Base-by-base conservation (phyloP, 106 monocot species). In the Posidonia australis region DNA sequence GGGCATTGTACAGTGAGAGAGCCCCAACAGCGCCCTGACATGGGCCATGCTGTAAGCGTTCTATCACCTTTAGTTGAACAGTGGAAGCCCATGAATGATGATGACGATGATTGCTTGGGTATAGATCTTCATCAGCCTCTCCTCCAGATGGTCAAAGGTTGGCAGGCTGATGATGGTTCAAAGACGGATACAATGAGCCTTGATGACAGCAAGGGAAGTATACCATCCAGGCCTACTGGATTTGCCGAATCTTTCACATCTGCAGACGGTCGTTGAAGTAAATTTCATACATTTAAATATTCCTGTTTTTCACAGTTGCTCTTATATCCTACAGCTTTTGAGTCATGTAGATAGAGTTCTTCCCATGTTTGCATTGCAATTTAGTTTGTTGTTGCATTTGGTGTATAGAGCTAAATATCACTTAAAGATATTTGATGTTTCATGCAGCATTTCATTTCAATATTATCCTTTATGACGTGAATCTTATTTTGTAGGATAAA, bases 171-270 rank as follows among this genome's bases (percentile, higher is more conserved):
- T 0, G 81, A 74, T 4, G 0, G 46, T 13, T 58, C 57, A 10
- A 25, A 19, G 10, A 31, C 23, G 10, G 46, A 9, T 14, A 27
- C 64, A 32, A 72, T 23, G 49, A 74, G 60, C 65, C 43, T 67
- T 18, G 77, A 74, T 22, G 72, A 77, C 63, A 81, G 78, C 17
- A 67, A 78, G 29, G 71, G 68, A 49, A 82, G 85, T 61, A 76
- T 79, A 14, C 72, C 81, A 3, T 74, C 79, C 14, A 76, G 76
- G 44, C 85, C 82, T 13, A 27, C 72, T 10, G 81, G 85, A 5
- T 79, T 86, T 58, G 76, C 81, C 0, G 77, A 83, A 23, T 79
- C 83, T 17, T 83, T 83, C 63, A 74, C 83, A 1, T 83, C 79
- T 16, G 48, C 79, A 18, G 83, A 83, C 32, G 83, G 79, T 2